These are phyloP conservation scores for Polytrichum formosum DNA, from an alignment of 225 moss, liverwort and hornwort species.

Conservation along the genomic window DNA sequence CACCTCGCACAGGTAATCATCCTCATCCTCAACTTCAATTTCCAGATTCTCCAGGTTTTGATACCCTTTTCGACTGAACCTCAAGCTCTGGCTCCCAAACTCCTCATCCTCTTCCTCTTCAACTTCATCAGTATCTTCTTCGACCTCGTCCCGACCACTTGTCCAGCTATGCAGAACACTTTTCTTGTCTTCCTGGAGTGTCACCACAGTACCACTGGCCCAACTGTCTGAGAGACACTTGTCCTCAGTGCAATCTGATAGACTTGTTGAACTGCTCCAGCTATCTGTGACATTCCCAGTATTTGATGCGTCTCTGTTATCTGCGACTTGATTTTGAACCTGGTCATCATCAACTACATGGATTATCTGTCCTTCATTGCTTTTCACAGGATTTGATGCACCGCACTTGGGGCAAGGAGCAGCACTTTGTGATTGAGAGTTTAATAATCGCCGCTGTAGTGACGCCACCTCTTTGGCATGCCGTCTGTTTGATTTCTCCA, in stretches of 20 bases:
- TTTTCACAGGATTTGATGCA: background rate
- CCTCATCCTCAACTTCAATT: constrained; percentile 10
- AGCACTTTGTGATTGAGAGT: background rate
- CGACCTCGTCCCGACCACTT: constrained; percentile 1
- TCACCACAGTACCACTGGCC: background rate
- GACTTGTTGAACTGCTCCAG: constrained; percentile 4
- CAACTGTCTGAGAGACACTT: background rate
- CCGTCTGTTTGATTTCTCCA: constrained; percentile 9
- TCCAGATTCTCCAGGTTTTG: constrained; percentile 11
- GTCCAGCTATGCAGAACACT: constrained; percentile 13
- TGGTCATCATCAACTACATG: background rate
- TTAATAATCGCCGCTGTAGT: constrained; percentile 3
- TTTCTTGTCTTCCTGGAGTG: background rate
- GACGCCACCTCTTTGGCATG: constrained; percentile 16
- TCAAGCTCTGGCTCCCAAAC: background rate
- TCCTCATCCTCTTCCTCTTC: background rate
- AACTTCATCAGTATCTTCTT: background rate
- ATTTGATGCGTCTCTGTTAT: background rate
- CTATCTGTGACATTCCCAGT: background rate
- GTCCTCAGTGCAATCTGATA: too few relatives aligned
- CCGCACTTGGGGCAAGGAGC: constrained; percentile 4
- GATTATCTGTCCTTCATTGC: background rate
- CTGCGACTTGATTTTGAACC: too few relatives aligned
- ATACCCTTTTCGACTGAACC: constrained; percentile 4
- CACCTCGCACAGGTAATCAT: constrained; percentile 7